These are phyloP conservation scores for Angomonas desouzai DNA, from an alignment of 208 protist species.

Conservation along the genomic window DNA sequence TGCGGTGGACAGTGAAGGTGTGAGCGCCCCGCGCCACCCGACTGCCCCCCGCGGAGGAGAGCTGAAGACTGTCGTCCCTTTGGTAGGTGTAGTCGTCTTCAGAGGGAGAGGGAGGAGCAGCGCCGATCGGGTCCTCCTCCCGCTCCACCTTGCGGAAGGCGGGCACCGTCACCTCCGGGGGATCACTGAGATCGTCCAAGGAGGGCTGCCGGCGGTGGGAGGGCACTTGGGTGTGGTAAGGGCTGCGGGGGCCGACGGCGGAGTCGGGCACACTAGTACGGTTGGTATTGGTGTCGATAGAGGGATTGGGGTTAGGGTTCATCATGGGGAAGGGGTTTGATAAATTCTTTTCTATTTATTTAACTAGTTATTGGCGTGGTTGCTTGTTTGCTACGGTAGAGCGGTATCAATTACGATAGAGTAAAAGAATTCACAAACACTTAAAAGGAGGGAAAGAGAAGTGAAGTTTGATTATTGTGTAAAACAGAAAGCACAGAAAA, in stretches of 20 bases:
- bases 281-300: no score
- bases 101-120: not conserved
- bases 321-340: not conserved
- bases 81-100: not conserved
- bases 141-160: not conserved
- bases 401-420: not conserved
- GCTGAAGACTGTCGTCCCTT: not conserved
- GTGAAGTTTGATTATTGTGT: not conserved
- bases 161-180: not conserved
- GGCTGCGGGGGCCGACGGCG: not conserved
- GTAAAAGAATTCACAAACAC: not conserved
- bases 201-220: not conserved
- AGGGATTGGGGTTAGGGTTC: not conserved
- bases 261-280: no score
- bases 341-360: not conserved
- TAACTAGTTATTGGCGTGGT: not conserved
- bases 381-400: no score
- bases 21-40: not conserved
- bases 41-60: not conserved
- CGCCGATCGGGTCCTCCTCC: not conserved
- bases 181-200: not conserved
- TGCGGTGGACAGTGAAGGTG: conserved; percentile 1
- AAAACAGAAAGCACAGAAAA: not conserved
- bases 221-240: not conserved
- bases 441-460: conserved; percentile 7